These are phyloP conservation scores for Parastagonospora nodorum DNA, from an alignment of 2,329 filamentous ascomycete genomes.

Conservation along the genomic window DNA sequence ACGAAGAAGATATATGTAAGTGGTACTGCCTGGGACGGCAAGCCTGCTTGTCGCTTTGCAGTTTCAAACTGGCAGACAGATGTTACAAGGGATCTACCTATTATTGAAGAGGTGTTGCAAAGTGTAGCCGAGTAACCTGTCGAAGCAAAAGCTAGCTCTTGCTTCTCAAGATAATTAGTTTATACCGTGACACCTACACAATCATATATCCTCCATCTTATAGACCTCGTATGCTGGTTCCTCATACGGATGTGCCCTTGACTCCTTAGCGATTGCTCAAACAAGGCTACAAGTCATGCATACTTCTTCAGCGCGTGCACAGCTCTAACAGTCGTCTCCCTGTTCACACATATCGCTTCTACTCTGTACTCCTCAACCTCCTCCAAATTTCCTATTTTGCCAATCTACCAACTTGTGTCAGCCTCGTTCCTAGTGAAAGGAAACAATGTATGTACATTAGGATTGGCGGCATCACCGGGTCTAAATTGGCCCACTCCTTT, in stretches of 20 bases:
- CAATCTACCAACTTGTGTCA: constrained; percentile 50
- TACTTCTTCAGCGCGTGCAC: constrained; percentile 70
- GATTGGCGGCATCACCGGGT: constrained; percentile 65
- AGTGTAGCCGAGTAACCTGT: constrained; percentile 20
- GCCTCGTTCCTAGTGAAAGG: not conserved
- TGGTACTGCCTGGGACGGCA: constrained; percentile 76
- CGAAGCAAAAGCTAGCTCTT: too few relatives aligned
- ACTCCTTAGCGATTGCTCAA: not conserved
- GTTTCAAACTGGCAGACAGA: constrained; percentile 84
- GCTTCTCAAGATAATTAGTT: too few relatives aligned
- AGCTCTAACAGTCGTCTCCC: constrained; percentile 60
- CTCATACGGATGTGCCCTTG: constrained; percentile 54
- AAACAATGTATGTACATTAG: constrained; percentile 47
- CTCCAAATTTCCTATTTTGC: constrained; percentile 62
- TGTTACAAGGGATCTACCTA: constrained; percentile 65
- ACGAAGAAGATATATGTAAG: constrained; percentile 80
- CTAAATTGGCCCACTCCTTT: constrained; percentile 69
- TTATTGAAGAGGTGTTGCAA: constrained; percentile 69
- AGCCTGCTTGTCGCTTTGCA: constrained; percentile 78
- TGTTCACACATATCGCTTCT: constrained; percentile 66
- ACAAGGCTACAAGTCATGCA: constrained; percentile 30
- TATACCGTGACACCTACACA: not conserved
- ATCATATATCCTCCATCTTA: constrained; percentile 51
- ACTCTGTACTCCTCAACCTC: constrained; percentile 64
- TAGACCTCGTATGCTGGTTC: constrained; percentile 54